These are phyloP conservation scores for Croton laevigatus DNA, from an alignment of 441 rosid genomes.

Conservation along the genomic window DNA sequence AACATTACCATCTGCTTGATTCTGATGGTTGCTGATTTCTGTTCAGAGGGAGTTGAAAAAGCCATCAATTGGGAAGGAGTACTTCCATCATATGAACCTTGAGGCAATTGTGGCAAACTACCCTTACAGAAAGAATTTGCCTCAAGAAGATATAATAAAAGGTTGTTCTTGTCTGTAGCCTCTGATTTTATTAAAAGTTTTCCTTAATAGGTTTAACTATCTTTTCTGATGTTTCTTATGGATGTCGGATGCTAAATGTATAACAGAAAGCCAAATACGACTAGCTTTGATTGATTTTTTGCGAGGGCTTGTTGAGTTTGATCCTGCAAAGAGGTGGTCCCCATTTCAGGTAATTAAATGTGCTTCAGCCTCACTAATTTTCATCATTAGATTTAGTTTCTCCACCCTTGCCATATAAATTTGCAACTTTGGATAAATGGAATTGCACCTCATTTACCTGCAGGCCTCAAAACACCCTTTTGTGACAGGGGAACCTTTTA, in stretches of 20 bases:
- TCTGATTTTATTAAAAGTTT: slow-evolving; percentile 8
- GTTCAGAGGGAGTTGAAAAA: slow-evolving; percentile 87
- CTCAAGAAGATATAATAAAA: slow-evolving; percentile 71
- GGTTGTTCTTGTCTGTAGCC: slow-evolving; percentile 42
- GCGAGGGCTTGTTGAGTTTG: slow-evolving; percentile 98
- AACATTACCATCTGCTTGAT: slow-evolving; percentile 20
- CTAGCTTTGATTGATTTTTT: slow-evolving; percentile 95
- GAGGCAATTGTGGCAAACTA: slow-evolving; percentile 87
- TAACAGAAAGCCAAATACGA: slow-evolving; percentile 81
- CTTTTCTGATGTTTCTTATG: slow-evolving; percentile 22
- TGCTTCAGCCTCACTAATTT: slow-evolving; percentile 14
- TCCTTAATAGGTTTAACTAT: slow-evolving; percentile 8
- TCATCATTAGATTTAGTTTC: background rate
- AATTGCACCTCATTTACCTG: slow-evolving; percentile 28
- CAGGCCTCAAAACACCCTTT: slow-evolving; percentile 99
- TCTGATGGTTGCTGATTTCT: slow-evolving; percentile 26
- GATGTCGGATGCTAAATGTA: slow-evolving; percentile 19
- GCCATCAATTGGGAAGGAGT: slow-evolving; percentile 91
- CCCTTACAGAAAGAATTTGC: slow-evolving; percentile 81
- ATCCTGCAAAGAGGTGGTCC: slow-evolving; percentile 99
- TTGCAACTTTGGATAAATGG: slow-evolving; percentile 11
- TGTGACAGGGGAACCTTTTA: slow-evolving; percentile 98
- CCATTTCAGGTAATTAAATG: slow-evolving; percentile 81
- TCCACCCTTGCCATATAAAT: slow-evolving; percentile 16
- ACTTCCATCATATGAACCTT: slow-evolving; percentile 90